Conservation (phyloP, 306 rosid genomes). For the Trichosanthes cucumerina region DNA sequence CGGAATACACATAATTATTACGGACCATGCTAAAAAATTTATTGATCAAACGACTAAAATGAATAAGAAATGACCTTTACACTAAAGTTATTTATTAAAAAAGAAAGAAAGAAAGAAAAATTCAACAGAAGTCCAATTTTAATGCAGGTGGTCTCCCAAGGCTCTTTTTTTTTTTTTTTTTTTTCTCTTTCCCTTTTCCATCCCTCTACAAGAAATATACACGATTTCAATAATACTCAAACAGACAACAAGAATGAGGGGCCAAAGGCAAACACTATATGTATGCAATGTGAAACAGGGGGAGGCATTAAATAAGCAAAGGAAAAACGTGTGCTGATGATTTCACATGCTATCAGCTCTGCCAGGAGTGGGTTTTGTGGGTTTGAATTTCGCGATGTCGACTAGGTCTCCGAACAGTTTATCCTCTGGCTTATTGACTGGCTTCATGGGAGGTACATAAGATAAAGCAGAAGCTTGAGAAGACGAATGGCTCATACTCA, state of each 20-base stretch:
- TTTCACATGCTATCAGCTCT: conserved; percentile 17
- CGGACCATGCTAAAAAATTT: not conserved
- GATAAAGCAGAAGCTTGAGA: conserved; percentile 61
- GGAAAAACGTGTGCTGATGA: not conserved
- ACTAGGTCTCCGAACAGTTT: conserved; percentile 94
- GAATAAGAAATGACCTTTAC: conserved; percentile 3
- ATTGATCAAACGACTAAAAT: not conserved
- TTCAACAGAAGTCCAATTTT: not conserved
- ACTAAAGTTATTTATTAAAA: conserved; percentile 11
- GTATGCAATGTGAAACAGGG: not conserved
- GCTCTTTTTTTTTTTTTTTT: conserved; percentile 11
- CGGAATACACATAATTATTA: not conserved
- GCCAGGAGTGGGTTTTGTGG: conserved; percentile 13
- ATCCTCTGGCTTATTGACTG: conserved; percentile 73
- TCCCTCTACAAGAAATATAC: conserved; percentile 50
- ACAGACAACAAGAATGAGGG: conserved; percentile 35
- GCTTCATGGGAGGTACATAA: conserved; percentile 50
- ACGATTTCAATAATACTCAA: conserved; percentile 39
- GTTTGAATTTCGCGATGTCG: conserved; percentile 71
- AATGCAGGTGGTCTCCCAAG: conserved; percentile 22
- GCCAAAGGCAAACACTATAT: conserved; percentile 16
- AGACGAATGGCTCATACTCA: conserved; percentile 35
- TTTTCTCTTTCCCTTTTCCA: conserved; percentile 14
- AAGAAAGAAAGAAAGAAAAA: not conserved
- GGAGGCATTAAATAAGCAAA: not conserved